phyloP scores from a whole-genome alignment of 129 eudicot genomes.

The Arctium lappa region DNA sequence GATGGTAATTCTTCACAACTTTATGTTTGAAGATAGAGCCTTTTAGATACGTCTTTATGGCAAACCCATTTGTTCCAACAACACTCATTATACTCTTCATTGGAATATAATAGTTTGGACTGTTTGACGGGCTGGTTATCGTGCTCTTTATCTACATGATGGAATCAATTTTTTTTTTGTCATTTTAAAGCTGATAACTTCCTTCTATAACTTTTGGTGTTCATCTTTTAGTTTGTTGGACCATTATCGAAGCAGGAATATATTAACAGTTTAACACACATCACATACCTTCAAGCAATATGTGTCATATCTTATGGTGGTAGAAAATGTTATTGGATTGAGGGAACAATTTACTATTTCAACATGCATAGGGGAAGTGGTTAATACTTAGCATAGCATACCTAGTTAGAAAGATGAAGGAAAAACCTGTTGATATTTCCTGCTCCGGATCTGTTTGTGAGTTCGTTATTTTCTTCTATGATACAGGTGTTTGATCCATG shows the following conservation, averaged over 20 bases:
- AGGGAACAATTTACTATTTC: neutral
- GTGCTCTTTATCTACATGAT: neutral
- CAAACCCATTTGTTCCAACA: neutral
- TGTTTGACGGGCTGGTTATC: neutral
- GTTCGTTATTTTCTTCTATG: neutral
- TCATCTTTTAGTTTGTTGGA: neutral
- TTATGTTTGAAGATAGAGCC: neutral
- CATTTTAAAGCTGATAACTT: neutral
- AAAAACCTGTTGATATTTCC: neutral
- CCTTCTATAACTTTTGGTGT: neutral
- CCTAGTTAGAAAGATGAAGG: neutral
- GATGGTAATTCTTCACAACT: constrained; percentile 49
- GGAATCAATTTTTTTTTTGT: neutral
- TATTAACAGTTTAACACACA: neutral
- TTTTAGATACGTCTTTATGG: constrained; percentile 4
- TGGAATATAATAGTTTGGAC: neutral
- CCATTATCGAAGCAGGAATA: neutral
- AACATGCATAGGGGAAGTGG: neutral
- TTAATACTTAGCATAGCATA: neutral
- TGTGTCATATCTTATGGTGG: neutral
- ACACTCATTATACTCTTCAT: neutral
- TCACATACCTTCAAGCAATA: neutral
- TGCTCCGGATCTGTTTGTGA: neutral
- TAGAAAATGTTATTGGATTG: neutral
- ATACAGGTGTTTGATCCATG: neutral